Percentiles rank a stretch among this genome's conserved stretches.
Evolutionary conservation across 1,284 basidiomycete species (phyloP).

Genomic region (Coniferiporia sulphurascens): DNA sequence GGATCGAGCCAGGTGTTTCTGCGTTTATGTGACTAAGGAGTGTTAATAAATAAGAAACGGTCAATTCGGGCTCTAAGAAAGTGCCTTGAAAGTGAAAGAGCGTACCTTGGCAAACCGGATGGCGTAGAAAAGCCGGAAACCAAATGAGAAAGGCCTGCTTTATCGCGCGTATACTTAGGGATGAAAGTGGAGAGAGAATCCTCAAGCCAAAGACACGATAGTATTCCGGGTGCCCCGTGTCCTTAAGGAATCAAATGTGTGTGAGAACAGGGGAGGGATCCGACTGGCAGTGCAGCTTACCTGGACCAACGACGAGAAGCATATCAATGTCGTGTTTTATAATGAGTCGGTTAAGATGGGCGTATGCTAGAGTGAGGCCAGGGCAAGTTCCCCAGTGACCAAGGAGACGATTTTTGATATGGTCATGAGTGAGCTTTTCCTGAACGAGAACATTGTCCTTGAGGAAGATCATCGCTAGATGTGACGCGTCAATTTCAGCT

Average conservation of each 20-base stretch:
- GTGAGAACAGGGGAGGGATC: conserved; percentile 1
- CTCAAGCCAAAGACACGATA: conserved; percentile 80
- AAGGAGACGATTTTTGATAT: conserved; percentile 78
- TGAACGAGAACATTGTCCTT: conserved; percentile 69
- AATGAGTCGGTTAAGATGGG: conserved; percentile 76
- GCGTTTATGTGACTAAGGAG: conserved; percentile 61
- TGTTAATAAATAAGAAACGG: neutral
- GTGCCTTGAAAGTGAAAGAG: neutral
- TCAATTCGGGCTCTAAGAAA: too few species aligned
- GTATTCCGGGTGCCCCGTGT: conserved; percentile 78
- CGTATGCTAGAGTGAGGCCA: conserved; percentile 74
- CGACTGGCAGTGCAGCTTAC: conserved; percentile 26
- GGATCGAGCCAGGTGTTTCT: conserved; percentile 81
- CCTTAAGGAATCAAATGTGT: conserved; percentile 32
- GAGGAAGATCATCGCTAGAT: conserved; percentile 75
- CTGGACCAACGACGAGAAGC: conserved; percentile 72
- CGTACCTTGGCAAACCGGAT: conserved; percentile 60
- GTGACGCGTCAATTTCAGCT: conserved; percentile 4
- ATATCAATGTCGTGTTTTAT: conserved; percentile 52
- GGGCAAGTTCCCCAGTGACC: conserved; percentile 78
- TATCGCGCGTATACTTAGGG: conserved; percentile 64
- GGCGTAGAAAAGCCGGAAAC: conserved; percentile 62
- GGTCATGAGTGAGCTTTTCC: conserved; percentile 49
- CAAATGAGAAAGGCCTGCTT: conserved; percentile 59
- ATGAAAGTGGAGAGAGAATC: conserved; percentile 72